Base-by-base conservation (phyloP, 768 basidiomycete genomes). In the Boletales sp. region DNA sequence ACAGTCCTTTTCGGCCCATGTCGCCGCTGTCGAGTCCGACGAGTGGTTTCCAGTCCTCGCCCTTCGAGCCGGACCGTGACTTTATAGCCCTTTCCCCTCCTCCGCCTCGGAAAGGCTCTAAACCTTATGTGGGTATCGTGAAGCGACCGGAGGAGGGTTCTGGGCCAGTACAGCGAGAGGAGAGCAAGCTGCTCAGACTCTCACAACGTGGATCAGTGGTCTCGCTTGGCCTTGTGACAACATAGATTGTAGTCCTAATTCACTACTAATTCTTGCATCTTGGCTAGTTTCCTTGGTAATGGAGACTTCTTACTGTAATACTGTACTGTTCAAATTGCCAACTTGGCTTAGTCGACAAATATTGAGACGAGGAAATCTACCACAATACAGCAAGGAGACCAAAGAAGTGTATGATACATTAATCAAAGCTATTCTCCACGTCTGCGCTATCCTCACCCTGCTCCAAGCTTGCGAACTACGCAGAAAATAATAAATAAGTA, bases 401-500 rank as follows among this genome's bases (percentile, higher is more conserved):
- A 32, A 44, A 39, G 18, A 38, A 52, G 39, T n/a, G n/a, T 56
- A 46, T 38, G 51, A 52, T 54, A 63, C 37, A 66, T 80, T 76
- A 97, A 53, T 87, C 87, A 70, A 97, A 89, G 68, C 84, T 88
- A 67, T 97, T 93, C 73, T 97, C 94, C 9, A 97, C 90, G 67
- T 97, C 94, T 21, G 94, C 94, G 48, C 88, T 90, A 62, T 95
- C 93, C 43, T 97, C 94, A 7, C 88, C 90, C 55, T 82, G 82
- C 63, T 95, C 94, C 58, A 97, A 74, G 63, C 80, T 90, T 27
- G 94, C 91, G 59, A 97, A 97, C 86, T 93, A 61, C 3, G 34
- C 5, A 9, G 17, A 12, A 1, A 24, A 7, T 8, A 31, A 12
- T 21, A n/a, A n/a, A 30, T 62, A 1, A 62, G 41, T 24, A 24